phyloP scores from a whole-genome alignment of 2,329 filamentous ascomycete species.

The Hypoxylon sp. region DNA sequence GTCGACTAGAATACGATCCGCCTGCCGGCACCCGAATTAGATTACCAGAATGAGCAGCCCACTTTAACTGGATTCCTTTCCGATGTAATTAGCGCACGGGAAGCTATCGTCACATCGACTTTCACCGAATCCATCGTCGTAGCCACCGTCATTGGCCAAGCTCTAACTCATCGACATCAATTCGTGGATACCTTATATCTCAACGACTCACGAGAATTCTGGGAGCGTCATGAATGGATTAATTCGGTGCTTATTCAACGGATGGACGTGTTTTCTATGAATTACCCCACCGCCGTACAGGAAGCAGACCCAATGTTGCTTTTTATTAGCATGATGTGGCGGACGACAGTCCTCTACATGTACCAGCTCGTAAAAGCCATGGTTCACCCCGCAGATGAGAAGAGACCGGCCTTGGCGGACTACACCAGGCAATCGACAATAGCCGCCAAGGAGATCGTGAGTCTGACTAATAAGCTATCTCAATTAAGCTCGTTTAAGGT shows the following conservation, averaged over 20 bases:
- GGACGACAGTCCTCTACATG: conserved; percentile 43
- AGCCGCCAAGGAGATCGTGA: conserved; percentile 44
- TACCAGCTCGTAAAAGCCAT: conserved; percentile 39
- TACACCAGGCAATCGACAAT: conserved; percentile 43
- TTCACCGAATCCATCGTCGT: conserved; percentile 44
- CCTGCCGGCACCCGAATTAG: conserved; percentile 39
- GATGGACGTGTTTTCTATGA: conserved; percentile 39
- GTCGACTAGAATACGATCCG: conserved; percentile 39
- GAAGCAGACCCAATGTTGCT: conserved; percentile 45
- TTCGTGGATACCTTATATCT: conserved; percentile 39
- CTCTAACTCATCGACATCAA: conserved; percentile 39
- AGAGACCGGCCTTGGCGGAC: conserved; percentile 35
- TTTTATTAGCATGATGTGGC: conserved; percentile 47
- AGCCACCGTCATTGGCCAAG: conserved; percentile 40
- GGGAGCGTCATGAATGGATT: conserved; percentile 44
- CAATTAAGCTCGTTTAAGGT: conserved; percentile 46
- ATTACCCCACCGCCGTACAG: conserved; percentile 36
- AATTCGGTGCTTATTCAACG: conserved; percentile 33
- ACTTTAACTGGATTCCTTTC: conserved; percentile 39
- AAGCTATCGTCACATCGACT: conserved; percentile 26
- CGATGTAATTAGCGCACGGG: conserved; percentile 34
- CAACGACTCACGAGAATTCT: conserved; percentile 38
- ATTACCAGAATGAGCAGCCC: conserved; percentile 45
- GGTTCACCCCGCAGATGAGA: conserved; percentile 38
- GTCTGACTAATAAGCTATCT: conserved; percentile 43